Conservation (phyloP, 441 rosid genomes). For the Mallotus japonicus region DNA sequence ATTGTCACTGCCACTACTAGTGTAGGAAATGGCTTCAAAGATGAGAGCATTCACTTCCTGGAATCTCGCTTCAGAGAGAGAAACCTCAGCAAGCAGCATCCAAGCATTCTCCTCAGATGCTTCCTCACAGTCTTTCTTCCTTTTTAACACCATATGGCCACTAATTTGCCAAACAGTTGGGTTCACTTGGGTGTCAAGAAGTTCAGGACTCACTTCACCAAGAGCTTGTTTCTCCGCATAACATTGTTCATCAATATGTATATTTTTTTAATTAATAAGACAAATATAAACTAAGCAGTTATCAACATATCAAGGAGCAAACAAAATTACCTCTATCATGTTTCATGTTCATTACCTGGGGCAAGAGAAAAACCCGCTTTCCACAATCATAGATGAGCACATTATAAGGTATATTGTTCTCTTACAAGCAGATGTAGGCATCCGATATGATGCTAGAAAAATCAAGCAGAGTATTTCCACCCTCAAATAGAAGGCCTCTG, state of each 20-base stretch:
- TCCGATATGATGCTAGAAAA: slow-evolving; percentile 64
- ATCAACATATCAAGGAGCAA: background rate
- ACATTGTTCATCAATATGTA: slow-evolving; percentile 57
- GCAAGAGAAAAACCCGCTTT: slow-evolving; percentile 71
- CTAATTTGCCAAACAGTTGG: slow-evolving; percentile 99
- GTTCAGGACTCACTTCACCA: slow-evolving; percentile 85
- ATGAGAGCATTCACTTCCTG: slow-evolving; percentile 67
- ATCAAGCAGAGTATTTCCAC: slow-evolving; percentile 56
- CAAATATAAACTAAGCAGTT: background rate
- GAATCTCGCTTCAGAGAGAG: slow-evolving; percentile 87
- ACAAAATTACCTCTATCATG: background rate
- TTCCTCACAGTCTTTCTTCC: slow-evolving; percentile 80
- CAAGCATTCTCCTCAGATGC: slow-evolving; percentile 93
- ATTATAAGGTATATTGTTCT: slow-evolving; percentile 86
- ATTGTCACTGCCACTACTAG: slow-evolving; percentile 19
- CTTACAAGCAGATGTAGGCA: slow-evolving; percentile 81
- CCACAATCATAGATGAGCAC: slow-evolving; percentile 82
- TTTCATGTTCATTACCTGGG: slow-evolving; percentile 62
- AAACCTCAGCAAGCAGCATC: slow-evolving; percentile 88
- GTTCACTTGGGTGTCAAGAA: slow-evolving; percentile 92
- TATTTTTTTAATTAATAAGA: background rate
- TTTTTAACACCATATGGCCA: slow-evolving; percentile 95
- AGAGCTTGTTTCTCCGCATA: slow-evolving; percentile 98
- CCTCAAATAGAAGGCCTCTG: slow-evolving; percentile 82
- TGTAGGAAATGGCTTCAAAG: slow-evolving; percentile 56